Percentiles rank a stretch among this genome's conserved stretches.
Evolutionary conservation across 2,329 filamentous ascomycete species (phyloP).

Genomic region (Macrophomina pseudophaseolina): DNA sequence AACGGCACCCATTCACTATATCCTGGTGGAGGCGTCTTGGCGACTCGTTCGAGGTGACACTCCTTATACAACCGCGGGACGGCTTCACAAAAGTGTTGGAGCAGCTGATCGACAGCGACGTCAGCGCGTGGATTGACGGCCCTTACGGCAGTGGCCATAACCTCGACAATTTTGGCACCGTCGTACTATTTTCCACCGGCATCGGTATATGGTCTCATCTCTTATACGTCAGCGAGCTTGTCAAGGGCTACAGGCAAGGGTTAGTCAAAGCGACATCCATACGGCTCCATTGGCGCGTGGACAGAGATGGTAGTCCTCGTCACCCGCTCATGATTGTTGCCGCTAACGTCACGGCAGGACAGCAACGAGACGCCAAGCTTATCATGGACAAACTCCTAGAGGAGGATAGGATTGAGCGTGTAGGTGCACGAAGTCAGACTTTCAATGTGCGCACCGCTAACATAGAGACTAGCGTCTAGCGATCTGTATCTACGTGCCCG

Average conservation of each 20-base stretch:
- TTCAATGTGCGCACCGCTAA: not conserved
- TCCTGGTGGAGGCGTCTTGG: slow-evolving; percentile 1
- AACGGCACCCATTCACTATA: slow-evolving; percentile 45
- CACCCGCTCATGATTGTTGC: not conserved
- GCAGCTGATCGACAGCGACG: not conserved
- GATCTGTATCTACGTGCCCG: not conserved
- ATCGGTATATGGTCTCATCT: slow-evolving; percentile 31
- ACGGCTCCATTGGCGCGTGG: slow-evolving; percentile 24
- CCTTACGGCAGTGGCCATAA: slow-evolving; percentile 29
- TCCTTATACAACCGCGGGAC: slow-evolving; percentile 26
- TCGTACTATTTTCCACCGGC: slow-evolving; percentile 29
- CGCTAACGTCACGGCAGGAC: not conserved
- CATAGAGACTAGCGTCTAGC: not conserved
- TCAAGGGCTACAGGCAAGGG: slow-evolving; percentile 26
- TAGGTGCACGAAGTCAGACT: not conserved
- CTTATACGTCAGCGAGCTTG: slow-evolving; percentile 28
- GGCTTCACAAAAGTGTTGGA: slow-evolving; percentile 29
- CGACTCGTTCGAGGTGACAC: slow-evolving; percentile 23
- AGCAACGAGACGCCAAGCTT: not conserved
- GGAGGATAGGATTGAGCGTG: not conserved
- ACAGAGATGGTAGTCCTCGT: not conserved
- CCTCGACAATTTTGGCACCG: slow-evolving; percentile 29
- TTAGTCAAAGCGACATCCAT: slow-evolving; percentile 30
- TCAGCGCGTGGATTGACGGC: slow-evolving; percentile 22
- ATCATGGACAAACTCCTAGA: not conserved